These are phyloP conservation scores for Colletotrichum sp. DNA, from an alignment of 2,329 filamentous ascomycete genomes.

Conservation along the genomic window DNA sequence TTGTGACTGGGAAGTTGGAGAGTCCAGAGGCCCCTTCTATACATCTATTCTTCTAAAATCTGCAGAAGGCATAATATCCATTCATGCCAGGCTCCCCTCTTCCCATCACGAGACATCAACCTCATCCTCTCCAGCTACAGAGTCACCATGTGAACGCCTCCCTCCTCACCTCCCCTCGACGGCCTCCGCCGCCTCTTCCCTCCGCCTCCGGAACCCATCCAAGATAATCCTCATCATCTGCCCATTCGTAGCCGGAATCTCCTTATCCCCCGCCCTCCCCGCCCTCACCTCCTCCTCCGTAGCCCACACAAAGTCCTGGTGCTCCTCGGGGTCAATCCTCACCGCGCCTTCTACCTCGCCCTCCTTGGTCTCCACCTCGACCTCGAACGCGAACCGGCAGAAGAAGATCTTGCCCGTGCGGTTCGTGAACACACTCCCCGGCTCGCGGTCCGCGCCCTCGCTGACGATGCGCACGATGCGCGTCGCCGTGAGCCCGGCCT, in stretches of 20 bases:
- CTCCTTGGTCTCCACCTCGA: conserved; percentile 18
- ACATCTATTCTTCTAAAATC: background rate
- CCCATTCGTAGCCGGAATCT: conserved; percentile 32
- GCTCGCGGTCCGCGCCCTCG: conserved; percentile 26
- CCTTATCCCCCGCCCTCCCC: conserved; percentile 28
- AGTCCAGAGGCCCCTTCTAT: background rate
- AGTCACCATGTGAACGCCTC: background rate
- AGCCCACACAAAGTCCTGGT: conserved; percentile 44
- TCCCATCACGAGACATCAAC: background rate
- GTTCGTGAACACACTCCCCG: conserved; percentile 37
- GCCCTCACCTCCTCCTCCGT: conserved; percentile 39
- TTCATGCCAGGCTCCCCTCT: background rate
- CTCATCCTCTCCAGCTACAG: background rate
- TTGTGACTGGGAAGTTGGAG: background rate
- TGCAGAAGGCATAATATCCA: background rate
- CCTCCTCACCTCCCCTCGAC: background rate
- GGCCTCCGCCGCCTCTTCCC: background rate
- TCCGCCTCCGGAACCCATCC: conserved; percentile 34
- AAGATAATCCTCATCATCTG: conserved; percentile 30
- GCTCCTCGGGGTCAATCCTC: conserved; percentile 44
- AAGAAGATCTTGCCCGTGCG: conserved; percentile 33
- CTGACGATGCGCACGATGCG: conserved; percentile 32
- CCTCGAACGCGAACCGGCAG: conserved; percentile 40
- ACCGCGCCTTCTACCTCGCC: conserved; percentile 31
- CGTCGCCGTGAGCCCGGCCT: conserved; percentile 42